phyloP scores from a whole-genome alignment of 148 eudicot species.

The Amaranthus palmeri region DNA sequence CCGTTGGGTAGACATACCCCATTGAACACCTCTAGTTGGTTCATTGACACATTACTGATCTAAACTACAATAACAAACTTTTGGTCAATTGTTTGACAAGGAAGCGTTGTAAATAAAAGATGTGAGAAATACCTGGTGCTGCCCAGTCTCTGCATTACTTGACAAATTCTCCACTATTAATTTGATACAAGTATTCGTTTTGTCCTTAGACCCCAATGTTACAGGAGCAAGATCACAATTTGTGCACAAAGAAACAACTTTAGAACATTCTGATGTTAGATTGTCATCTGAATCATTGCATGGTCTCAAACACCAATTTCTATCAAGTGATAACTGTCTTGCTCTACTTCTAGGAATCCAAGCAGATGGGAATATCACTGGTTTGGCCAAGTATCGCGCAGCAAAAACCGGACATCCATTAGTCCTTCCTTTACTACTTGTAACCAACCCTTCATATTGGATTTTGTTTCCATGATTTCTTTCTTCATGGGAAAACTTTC shows the following conservation, averaged over 20 bases:
- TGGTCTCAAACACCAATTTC: conserved; percentile 25
- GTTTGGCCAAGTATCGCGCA: conserved; percentile 23
- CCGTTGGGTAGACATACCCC: no score
- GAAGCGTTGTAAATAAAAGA: neutral
- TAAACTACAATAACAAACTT: neutral
- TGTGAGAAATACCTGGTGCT: conserved; percentile 21
- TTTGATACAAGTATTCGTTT: conserved; percentile 7
- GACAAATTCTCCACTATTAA: conserved; percentile 17
- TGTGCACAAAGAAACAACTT: neutral
- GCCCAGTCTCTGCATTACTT: conserved; percentile 14
- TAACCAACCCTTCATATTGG: conserved; percentile 22
- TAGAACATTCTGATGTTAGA: conserved; percentile 8
- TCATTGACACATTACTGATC: neutral
- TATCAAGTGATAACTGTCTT: conserved; percentile 16
- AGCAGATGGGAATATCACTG: conserved; percentile 21
- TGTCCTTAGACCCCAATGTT: conserved; percentile 7
- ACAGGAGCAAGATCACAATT: neutral
- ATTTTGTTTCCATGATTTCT: conserved; percentile 8
- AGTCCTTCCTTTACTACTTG: neutral
- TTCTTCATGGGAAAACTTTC: conserved; percentile 17
- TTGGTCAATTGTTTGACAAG: neutral
- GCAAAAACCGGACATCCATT: conserved; percentile 17
- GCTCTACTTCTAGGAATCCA: conserved; percentile 30
- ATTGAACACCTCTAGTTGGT: no score
- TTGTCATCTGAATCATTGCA: neutral